phyloP scores from a whole-genome alignment of 192 early-diverging fungal genomes.

The Gamsiella multidivaricata region DNA sequence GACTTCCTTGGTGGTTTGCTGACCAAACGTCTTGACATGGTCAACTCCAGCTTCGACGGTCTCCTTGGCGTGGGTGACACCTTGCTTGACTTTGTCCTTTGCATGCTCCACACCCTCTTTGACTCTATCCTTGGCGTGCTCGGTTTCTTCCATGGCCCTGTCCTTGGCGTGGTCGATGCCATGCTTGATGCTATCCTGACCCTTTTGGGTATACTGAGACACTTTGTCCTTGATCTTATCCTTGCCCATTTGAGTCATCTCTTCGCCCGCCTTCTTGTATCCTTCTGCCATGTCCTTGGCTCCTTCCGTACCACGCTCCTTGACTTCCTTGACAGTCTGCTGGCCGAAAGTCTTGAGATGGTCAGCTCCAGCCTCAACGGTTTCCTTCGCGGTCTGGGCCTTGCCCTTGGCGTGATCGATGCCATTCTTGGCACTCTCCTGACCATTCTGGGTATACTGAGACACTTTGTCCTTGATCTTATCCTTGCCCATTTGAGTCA shows the following conservation, averaged over 20 bases:
- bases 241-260: neutral
- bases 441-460: too few species aligned
- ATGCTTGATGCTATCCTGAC: too few species aligned
- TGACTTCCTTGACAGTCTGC: constrained; percentile 11
- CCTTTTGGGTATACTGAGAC: too few species aligned
- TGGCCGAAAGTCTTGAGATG: neutral
- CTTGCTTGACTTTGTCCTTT: neutral
- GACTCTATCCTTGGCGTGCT: neutral
- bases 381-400: neutral
- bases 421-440: too few species aligned
- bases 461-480: neutral
- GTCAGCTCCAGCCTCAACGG: neutral
- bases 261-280: neutral
- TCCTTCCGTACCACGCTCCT: constrained; percentile 10
- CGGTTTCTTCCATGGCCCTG: neutral
- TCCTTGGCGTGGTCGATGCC: neutral
- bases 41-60: neutral
- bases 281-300: constrained; percentile 1
- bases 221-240: neutral
- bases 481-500: neutral
- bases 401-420: neutral
- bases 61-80: constrained; percentile 6
- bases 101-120: neutral
- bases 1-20: constrained; percentile 11
- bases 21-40: neutral